Conservation (phyloP, 2,329 filamentous ascomycete species). For the Venturiaceae sp. region DNA sequence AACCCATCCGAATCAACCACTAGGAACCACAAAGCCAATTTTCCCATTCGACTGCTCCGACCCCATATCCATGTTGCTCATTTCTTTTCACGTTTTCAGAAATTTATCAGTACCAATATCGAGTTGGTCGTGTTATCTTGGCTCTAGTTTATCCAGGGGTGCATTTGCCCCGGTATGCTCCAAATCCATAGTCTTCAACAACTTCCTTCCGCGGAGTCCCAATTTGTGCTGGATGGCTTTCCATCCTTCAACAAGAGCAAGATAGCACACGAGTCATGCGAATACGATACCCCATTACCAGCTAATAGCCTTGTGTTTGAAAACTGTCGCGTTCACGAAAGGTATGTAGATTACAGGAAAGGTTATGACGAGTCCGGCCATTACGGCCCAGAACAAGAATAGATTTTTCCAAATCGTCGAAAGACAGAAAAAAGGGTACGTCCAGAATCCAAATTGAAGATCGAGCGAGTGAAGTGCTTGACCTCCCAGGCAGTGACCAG, state of each 20-base stretch:
- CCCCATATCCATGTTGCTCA: no score
- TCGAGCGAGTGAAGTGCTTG: constrained; percentile 60
- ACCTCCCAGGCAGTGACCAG: constrained; percentile 76
- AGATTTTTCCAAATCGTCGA: constrained; percentile 31
- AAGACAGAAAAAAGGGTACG: constrained; percentile 55
- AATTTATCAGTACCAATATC: no score
- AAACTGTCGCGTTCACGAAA: constrained; percentile 33
- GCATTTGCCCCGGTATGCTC: no score
- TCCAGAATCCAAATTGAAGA: constrained; percentile 49
- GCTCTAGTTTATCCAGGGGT: no score
- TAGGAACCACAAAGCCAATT: no score
- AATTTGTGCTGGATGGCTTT: constrained; percentile 36
- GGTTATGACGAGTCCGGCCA: constrained; percentile 28
- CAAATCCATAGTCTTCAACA: no score
- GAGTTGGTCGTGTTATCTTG: no score
- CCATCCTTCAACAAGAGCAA: constrained; percentile 33
- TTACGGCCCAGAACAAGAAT: constrained; percentile 35
- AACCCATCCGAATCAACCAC: no score
- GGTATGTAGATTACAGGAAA: constrained; percentile 38
- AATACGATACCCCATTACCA: constrained; percentile 39
- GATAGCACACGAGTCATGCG: constrained; percentile 29
- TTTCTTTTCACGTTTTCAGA: no score
- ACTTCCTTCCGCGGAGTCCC: no score
- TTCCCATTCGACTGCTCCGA: no score
- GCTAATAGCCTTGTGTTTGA: constrained; percentile 31